Conservation (phyloP, 306 rosid genomes). For the Abrus precatorius region DNA sequence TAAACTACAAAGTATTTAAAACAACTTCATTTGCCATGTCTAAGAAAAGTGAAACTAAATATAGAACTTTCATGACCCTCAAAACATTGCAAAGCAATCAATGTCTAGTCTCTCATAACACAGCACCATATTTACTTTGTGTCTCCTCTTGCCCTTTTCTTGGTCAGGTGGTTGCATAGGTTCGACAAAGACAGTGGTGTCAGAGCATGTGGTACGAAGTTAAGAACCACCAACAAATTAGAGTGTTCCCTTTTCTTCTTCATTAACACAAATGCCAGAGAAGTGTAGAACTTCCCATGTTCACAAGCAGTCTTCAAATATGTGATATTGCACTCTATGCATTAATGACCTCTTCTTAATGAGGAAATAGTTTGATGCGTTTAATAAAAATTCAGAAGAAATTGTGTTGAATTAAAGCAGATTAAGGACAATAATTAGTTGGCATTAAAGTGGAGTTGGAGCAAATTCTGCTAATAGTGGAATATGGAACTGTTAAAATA, state of each 20-base stretch:
- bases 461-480: neutral
- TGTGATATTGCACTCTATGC: neutral
- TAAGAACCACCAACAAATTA: neutral
- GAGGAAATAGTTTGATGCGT: too few species aligned
- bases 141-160: neutral
- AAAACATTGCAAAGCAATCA: conserved; percentile 5
- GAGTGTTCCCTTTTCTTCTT: too few species aligned
- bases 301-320: neutral
- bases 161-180: neutral
- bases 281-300: neutral
- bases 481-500: too few species aligned
- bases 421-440: neutral
- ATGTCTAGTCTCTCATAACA: neutral
- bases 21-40: too few species aligned
- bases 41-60: neutral
- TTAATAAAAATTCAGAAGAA: too few species aligned
- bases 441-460: neutral
- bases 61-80: neutral
- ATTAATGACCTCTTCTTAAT: too few species aligned
- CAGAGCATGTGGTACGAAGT: neutral
- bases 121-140: neutral
- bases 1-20: too few species aligned
- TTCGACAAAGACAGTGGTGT: neutral
- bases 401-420: neutral
- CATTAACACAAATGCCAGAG: neutral